A percentile compares a stretch with the other conserved stretches of the same genome.
phyloP scores from a whole-genome alignment of 306 rosid genomes.

The Vigna hirtella region DNA sequence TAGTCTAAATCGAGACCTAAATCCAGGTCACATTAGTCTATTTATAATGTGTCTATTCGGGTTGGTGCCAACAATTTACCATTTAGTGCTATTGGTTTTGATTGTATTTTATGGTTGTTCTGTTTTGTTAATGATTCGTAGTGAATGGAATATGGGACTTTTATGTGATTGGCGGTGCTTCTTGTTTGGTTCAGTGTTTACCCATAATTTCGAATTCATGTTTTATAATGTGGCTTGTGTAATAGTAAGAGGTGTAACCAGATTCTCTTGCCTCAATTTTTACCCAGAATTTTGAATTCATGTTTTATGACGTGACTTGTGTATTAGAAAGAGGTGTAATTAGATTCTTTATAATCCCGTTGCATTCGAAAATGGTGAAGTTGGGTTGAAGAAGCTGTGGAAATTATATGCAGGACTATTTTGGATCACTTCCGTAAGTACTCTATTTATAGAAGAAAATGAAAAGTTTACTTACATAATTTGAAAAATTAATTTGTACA shows the following conservation, averaged over 20 bases:
- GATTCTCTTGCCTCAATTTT: neutral
- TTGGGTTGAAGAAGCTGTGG: neutral
- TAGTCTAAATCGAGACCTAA: neutral
- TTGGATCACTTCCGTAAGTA: neutral
- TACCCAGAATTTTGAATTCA: slow-evolving; percentile 15
- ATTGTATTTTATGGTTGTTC: neutral
- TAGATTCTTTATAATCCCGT: slow-evolving; percentile 10
- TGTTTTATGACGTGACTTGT: neutral
- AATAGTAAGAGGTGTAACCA: neutral
- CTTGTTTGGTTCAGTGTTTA: slow-evolving; percentile 15
- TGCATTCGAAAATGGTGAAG: neutral
- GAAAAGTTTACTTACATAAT: too few species aligned
- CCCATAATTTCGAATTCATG: slow-evolving; percentile 5
- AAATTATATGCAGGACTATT: slow-evolving; percentile 1
- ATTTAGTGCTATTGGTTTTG: slow-evolving; percentile 4
- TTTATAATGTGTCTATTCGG: neutral
- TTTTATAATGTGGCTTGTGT: slow-evolving; percentile 20
- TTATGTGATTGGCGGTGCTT: neutral
- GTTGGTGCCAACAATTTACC: slow-evolving; percentile 18
- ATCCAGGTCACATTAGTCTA: neutral
- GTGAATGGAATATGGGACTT: neutral
- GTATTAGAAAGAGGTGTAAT: slow-evolving; percentile 15
- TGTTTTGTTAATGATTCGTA: neutral
- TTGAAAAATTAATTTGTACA: too few species aligned
- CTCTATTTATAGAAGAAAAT: neutral